phyloP scores from a whole-genome alignment of 495 filamentous ascomycete species.

The Podospora didyma region DNA sequence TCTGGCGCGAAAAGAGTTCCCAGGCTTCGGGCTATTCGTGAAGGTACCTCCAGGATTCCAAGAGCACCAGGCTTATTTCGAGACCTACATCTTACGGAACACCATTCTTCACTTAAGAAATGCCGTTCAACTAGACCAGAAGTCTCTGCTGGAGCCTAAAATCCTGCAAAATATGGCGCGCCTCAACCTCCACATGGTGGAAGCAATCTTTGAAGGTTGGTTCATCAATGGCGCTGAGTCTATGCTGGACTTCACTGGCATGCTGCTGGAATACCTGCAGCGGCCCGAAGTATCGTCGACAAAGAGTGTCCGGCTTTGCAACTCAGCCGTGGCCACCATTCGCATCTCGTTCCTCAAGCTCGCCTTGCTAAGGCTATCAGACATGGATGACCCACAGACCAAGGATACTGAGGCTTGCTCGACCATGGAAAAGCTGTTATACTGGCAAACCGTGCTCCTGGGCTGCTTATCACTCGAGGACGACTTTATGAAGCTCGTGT shows the following conservation, averaged over 20 bases:
- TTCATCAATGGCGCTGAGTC: constrained; percentile 81
- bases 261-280: constrained; percentile 81
- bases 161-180: constrained; percentile 81
- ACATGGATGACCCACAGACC: constrained; percentile 62
- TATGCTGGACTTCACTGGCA: constrained; percentile 82
- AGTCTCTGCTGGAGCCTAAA: constrained; percentile 72
- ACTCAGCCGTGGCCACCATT: constrained; percentile 69
- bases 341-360: constrained; percentile 70
- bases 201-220: constrained; percentile 94
- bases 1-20: constrained; percentile 79
- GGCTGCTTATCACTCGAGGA: constrained; percentile 68
- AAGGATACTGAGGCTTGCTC: constrained; percentile 54
- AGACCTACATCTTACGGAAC: constrained; percentile 79
- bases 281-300: constrained; percentile 72
- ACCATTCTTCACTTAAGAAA: constrained; percentile 68
- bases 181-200: constrained; percentile 72
- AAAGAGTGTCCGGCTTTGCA: constrained; percentile 87
- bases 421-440: constrained; percentile 78
- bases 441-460: constrained; percentile 93
- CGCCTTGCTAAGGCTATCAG: constrained; percentile 74
- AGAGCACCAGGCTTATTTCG: constrained; percentile 91
- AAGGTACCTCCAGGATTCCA: constrained; percentile 88
- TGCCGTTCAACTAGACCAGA: constrained; percentile 64
- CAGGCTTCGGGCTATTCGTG: constrained; percentile 81
- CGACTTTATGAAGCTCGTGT: constrained; percentile 74